Evolutionary conservation across 257 asterid species (phyloP).

Genomic region (Ophiorrhiza pumila): DNA sequence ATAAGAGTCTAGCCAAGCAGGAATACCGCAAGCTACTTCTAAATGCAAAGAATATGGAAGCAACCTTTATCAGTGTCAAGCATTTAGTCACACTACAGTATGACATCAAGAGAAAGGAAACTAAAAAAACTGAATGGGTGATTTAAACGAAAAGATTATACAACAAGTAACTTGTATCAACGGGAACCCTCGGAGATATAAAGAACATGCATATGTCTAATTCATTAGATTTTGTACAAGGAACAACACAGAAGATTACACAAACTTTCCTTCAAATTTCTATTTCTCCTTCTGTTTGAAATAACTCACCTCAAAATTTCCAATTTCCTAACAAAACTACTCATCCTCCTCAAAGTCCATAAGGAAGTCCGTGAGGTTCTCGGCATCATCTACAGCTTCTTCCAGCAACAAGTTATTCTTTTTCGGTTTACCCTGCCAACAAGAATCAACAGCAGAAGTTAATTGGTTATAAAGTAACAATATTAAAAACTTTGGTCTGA

Average conservation of each 20-base stretch:
- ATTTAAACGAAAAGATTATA: not conserved
- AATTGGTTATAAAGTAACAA: not conserved
- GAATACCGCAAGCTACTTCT: too few species aligned
- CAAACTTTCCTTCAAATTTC: not conserved
- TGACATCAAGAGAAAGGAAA: not conserved
- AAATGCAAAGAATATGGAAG: too few species aligned
- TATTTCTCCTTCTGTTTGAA: not conserved
- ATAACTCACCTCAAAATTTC: not conserved
- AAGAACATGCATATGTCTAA: too few species aligned
- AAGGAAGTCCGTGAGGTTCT: slow-evolving; percentile 86
- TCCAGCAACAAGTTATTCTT: slow-evolving; percentile 62
- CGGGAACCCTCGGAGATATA: not conserved
- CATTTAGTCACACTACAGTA: not conserved
- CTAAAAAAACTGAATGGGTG: not conserved
- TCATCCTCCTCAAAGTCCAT: slow-evolving; percentile 57
- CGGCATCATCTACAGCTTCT: slow-evolving; percentile 88
- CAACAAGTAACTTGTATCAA: not conserved
- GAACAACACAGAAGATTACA: not conserved
- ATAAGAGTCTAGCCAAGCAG: too few species aligned
- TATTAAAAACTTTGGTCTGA: not conserved
- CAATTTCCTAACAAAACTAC: slow-evolving; percentile 9
- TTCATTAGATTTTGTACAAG: too few species aligned
- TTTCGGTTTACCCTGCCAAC: slow-evolving; percentile 53
- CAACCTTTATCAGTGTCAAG: too few species aligned
- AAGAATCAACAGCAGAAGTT: slow-evolving; percentile 14